Evolutionary conservation across 805 yeast genomes (phyloP).

Genomic region (Myxozyma neotropica): DNA sequence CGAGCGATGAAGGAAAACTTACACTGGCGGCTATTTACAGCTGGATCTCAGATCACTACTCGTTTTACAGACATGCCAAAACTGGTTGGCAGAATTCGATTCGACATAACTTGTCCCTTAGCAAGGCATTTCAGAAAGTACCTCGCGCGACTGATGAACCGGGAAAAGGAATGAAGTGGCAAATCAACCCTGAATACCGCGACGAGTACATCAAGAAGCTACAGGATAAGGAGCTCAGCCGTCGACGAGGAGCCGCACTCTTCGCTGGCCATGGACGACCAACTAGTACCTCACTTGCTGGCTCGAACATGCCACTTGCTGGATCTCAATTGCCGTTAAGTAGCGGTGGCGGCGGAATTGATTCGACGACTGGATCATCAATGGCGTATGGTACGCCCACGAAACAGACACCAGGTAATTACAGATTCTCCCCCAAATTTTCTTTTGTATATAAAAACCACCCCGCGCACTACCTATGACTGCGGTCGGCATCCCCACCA

Average conservation of each 20-base stretch:
- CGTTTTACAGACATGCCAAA: constrained; percentile 87
- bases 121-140: constrained; percentile 96
- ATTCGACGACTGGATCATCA: constrained; percentile 11
- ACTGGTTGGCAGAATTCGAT: constrained; percentile 99
- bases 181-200: constrained; percentile 80
- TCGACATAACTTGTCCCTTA: constrained; percentile 89
- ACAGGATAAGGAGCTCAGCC: constrained; percentile 56
- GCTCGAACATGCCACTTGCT: constrained; percentile 1
- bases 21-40: constrained; percentile 89
- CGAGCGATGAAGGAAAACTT: constrained; percentile 83
- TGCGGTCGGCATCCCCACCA: too few relatives aligned
- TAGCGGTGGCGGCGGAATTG: neutral
- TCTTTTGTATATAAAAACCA: neutral
- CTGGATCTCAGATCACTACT: constrained; percentile 85
- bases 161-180: constrained; percentile 99
- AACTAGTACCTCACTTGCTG: neutral
- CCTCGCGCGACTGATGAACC: constrained; percentile 95
- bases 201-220: constrained; percentile 82
- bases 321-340: constrained; percentile 13
- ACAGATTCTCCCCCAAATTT: neutral
- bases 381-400: constrained; percentile 27
- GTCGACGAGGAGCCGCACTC: constrained; percentile 32
- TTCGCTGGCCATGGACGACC: constrained; percentile 16
- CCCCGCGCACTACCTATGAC: constrained; percentile 5
- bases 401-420: constrained; percentile 28